phyloP scores from a whole-genome alignment of 305 asterid species.

The Ajuga reptans region DNA sequence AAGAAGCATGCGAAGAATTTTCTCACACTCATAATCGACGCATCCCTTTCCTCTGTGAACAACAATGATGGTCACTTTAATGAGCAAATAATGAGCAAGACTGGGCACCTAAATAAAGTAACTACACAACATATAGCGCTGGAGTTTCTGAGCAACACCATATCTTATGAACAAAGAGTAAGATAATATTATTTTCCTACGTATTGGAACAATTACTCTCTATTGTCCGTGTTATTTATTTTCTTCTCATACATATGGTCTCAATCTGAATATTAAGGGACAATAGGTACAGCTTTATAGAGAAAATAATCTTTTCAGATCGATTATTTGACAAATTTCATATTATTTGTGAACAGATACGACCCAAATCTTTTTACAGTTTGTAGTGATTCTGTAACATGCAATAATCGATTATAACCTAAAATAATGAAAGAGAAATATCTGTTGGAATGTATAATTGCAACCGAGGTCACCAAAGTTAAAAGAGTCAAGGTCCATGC shows the following conservation, averaged over 20 bases:
- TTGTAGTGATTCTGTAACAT: constrained; percentile 6
- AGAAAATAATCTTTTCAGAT: constrained; percentile 1
- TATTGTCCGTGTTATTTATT: constrained; percentile 10
- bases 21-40: constrained; percentile 41
- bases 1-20: constrained; percentile 63
- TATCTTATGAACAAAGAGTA: constrained; percentile 69
- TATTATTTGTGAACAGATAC: neutral
- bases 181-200: constrained; percentile 26
- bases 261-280: neutral
- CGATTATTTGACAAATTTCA: neutral
- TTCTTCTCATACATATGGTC: neutral
- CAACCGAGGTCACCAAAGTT: constrained; percentile 3
- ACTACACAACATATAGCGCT: constrained; percentile 45
- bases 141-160: constrained; percentile 56
- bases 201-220: constrained; percentile 9
- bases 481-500: neutral
- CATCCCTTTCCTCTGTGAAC: constrained; percentile 36
- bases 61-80: constrained; percentile 20
- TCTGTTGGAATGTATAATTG: neutral
- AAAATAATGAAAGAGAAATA: neutral
- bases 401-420: neutral
- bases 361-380: neutral
- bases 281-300: neutral
- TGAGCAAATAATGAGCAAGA: constrained; percentile 25
- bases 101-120: constrained; percentile 35